Evolutionary conservation across 2,329 filamentous ascomycete species (phyloP).

Genomic region (Parastagonospora avenae): DNA sequence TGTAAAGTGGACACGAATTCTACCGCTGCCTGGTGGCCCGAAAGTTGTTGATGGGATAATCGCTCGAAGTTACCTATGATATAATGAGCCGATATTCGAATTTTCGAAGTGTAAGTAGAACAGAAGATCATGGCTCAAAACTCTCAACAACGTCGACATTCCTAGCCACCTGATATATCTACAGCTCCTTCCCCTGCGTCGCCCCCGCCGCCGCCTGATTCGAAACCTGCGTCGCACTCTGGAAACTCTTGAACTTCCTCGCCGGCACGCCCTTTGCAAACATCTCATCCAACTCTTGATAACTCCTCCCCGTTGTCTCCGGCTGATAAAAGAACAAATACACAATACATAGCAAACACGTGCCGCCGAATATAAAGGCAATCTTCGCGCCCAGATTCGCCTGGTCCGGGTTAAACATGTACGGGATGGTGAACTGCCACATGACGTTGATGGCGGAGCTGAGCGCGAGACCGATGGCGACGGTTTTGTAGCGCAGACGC

Average conservation of each 20-base stretch:
- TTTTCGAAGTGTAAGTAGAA: too few species aligned
- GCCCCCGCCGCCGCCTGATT: neutral
- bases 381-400: conserved; percentile 10
- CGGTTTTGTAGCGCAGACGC: conserved; percentile 76
- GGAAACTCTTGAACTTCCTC: conserved; percentile 12
- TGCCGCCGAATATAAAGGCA: conserved; percentile 8
- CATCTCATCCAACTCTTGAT: conserved; percentile 79
- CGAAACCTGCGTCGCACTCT: neutral
- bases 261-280: conserved; percentile 62
- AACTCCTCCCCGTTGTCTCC: conserved; percentile 75
- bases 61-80: too few species aligned
- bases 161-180: too few species aligned
- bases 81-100: too few species aligned
- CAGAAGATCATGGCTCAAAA: too few species aligned
- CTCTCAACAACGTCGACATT: too few species aligned
- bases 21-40: too few species aligned
- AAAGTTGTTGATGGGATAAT: too few species aligned
- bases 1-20: too few species aligned
- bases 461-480: conserved; percentile 41
- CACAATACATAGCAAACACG: conserved; percentile 42
- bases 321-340: conserved; percentile 79
- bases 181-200: neutral
- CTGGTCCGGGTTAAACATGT: conserved; percentile 11
- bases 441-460: conserved; percentile 36
- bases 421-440: conserved; percentile 25